Conservation (phyloP, 1,139 yeast genomes). For the Yamadazyma taylorii region DNA sequence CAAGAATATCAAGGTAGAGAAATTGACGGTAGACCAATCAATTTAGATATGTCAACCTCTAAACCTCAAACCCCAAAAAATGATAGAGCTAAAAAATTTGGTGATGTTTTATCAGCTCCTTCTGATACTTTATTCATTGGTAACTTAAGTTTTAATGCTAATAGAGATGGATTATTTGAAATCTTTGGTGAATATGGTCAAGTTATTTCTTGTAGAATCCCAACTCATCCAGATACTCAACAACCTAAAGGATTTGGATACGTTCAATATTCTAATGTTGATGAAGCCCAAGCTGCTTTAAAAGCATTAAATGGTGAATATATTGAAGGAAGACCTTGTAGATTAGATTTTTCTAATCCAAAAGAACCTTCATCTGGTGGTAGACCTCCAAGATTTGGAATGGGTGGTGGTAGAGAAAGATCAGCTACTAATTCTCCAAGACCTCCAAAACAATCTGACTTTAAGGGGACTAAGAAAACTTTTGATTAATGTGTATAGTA, state of each 20-base stretch:
- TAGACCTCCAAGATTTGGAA: constrained; percentile 35
- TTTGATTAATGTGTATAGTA: constrained; percentile 52
- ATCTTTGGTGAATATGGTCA: constrained; percentile 76
- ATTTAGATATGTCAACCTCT: constrained; percentile 87
- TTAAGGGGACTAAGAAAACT: constrained; percentile 76
- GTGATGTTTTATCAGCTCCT: constrained; percentile 88
- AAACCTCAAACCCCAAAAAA: constrained; percentile 61
- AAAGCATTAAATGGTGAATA: constrained; percentile 86
- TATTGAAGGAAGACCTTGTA: constrained; percentile 89
- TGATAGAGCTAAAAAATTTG: constrained; percentile 85
- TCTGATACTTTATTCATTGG: constrained; percentile 96
- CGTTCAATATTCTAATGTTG: constrained; percentile 83
- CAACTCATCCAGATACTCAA: constrained; percentile 98
- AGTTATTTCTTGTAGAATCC: constrained; percentile 86
- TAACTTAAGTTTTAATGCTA: constrained; percentile 87
- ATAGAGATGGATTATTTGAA: constrained; percentile 73
- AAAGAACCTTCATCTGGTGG: constrained; percentile 55
- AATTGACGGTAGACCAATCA: constrained; percentile 95
- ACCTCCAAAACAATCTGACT: constrained; percentile 57
- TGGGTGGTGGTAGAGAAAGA: constrained; percentile 45
- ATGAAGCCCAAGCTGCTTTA: constrained; percentile 88
- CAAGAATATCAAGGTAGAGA: constrained; percentile 86
- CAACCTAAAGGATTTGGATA: constrained; percentile 99
- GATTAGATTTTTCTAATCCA: constrained; percentile 94
- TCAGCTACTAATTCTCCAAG: constrained; percentile 50